These are phyloP conservation scores for Naganishia liquefaciens DNA, from an alignment of 1,284 basidiomycete species.

Conservation along the genomic window DNA sequence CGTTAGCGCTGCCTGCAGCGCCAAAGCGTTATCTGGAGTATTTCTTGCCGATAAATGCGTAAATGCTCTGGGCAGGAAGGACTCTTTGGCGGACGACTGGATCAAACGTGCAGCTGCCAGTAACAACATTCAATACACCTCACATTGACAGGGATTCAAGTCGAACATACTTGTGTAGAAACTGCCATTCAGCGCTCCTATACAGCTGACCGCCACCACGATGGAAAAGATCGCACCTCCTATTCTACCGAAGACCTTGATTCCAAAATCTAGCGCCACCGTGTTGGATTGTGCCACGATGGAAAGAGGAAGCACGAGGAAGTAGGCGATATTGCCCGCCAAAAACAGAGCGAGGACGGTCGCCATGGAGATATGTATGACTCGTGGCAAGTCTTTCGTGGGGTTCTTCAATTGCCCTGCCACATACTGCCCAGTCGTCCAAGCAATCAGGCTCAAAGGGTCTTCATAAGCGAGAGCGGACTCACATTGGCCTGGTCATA, in stretches of 20 bases:
- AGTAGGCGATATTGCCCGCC: conserved; percentile 84
- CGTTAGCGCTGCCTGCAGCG: conserved; percentile 73
- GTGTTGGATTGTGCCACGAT: conserved; percentile 66
- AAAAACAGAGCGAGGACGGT: conserved; percentile 69
- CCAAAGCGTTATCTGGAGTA: conserved; percentile 82
- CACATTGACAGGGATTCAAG: conserved; percentile 30
- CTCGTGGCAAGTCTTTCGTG: conserved; percentile 80
- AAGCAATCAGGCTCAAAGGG: conserved; percentile 33
- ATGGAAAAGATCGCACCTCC: conserved; percentile 83
- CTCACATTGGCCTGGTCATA: conserved; percentile 61
- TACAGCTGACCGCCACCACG: conserved; percentile 89
- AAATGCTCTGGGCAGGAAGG: conserved; percentile 80
- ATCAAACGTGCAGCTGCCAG: conserved; percentile 68
- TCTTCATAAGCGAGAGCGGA: conserved; percentile 33
- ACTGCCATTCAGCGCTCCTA: conserved; percentile 84
- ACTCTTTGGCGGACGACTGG: conserved; percentile 82
- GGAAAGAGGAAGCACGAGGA: conserved; percentile 83
- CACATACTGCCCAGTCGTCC: conserved; percentile 63
- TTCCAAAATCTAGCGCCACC: conserved; percentile 91
- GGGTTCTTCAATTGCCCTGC: conserved; percentile 87
- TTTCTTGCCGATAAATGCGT: conserved; percentile 69
- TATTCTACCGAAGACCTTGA: conserved; percentile 75
- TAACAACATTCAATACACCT: conserved; percentile 24
- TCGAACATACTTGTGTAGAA: conserved; percentile 68
- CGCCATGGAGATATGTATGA: conserved; percentile 84